phyloP scores from a whole-genome alignment of 495 filamentous ascomycete genomes.

The Pyronema domesticum region DNA sequence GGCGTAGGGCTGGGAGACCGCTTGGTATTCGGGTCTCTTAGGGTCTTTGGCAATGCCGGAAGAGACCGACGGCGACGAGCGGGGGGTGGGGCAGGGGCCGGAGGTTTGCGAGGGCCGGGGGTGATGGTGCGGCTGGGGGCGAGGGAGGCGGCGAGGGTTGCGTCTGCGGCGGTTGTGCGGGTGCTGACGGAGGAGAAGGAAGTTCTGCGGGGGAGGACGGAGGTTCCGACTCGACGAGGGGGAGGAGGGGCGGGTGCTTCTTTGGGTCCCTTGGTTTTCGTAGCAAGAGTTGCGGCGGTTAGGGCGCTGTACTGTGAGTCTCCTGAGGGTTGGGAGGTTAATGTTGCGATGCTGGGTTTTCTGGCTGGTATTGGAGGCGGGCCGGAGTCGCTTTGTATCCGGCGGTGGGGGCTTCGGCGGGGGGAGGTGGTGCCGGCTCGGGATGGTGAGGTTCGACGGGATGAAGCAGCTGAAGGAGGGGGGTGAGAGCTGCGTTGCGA shows the following conservation, averaged over 20 bases:
- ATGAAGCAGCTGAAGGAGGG: constrained; percentile 6
- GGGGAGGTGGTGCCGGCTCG: not conserved
- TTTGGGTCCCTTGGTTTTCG: not conserved
- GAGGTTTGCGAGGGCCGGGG: constrained; percentile 27
- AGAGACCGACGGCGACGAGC: constrained; percentile 24
- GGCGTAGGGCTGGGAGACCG: constrained; percentile 32
- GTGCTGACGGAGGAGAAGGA: not conserved
- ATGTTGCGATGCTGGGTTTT: not conserved
- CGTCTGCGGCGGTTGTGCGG: constrained; percentile 30
- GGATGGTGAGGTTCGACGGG: constrained; percentile 5
- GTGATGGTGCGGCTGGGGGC: constrained; percentile 52
- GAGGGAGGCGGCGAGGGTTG: constrained; percentile 70
- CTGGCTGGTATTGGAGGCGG: not conserved
- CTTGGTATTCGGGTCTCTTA: constrained; percentile 43
- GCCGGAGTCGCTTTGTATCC: not conserved
- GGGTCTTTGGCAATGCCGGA: constrained; percentile 36
- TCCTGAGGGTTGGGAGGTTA: not conserved
- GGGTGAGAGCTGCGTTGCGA: constrained; percentile 17
- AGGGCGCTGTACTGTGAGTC: constrained; percentile 1
- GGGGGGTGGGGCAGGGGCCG: constrained; percentile 13
- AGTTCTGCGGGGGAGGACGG: not conserved
- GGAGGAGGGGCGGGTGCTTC: constrained; percentile 1
- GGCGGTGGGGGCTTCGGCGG: not conserved
- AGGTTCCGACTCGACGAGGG: not conserved
- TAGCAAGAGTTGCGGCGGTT: not conserved